Conservation (phyloP, 345 rosid genomes). For the Ailanthus altissimus region DNA sequence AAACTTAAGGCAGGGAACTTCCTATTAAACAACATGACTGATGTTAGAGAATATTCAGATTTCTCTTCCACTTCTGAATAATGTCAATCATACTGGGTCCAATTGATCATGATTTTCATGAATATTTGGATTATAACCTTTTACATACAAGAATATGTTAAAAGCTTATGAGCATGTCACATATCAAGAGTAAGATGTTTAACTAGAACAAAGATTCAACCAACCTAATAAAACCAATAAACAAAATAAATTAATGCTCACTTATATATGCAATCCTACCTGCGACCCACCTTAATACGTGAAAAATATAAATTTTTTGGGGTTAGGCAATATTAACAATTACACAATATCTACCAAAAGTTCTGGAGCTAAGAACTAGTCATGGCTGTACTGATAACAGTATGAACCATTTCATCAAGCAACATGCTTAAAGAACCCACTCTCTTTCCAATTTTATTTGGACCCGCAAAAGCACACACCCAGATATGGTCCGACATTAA, state of each 20-base stretch:
- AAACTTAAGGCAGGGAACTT: not conserved
- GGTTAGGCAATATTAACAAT: not conserved
- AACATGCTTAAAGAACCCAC: not conserved
- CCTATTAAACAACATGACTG: not conserved
- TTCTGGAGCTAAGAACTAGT: not conserved
- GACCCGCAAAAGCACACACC: not conserved
- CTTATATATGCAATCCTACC: not conserved
- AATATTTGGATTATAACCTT: not conserved
- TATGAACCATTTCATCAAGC: not conserved
- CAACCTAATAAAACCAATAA: not conserved
- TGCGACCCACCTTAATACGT: not conserved
- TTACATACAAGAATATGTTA: not conserved
- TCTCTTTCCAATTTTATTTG: not conserved
- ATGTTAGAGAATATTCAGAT: not conserved
- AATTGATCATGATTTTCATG: not conserved
- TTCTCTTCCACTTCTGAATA: not conserved
- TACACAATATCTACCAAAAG: not conserved
- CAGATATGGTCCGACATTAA: not conserved
- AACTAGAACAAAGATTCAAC: not conserved
- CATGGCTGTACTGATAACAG: not conserved
- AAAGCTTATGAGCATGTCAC: not conserved
- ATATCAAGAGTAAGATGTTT: not conserved
- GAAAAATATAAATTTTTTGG: too few species aligned
- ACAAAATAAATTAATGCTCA: not conserved
- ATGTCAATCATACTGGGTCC: not conserved